phyloP scores from a whole-genome alignment of 768 basidiomycete genomes.

The Phallus indusiatus region DNA sequence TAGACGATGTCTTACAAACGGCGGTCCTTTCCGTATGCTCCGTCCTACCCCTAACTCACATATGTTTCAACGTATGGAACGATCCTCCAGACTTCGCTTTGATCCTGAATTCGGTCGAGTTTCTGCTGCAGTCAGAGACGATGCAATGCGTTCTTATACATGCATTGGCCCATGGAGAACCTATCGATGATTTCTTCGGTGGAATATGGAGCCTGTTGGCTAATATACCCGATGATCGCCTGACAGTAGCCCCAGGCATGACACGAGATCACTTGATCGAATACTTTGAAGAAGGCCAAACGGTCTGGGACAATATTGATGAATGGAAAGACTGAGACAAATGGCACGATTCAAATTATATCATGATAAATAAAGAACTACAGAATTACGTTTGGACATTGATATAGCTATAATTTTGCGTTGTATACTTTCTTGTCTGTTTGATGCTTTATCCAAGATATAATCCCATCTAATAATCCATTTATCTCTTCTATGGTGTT shows the following conservation, averaged over 20 bases:
- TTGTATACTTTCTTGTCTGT: neutral
- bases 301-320: neutral
- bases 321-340: neutral
- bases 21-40: neutral
- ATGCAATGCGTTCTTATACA: constrained; percentile 5
- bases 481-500: constrained; percentile 60
- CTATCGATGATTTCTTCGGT: constrained; percentile 3
- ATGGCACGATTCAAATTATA: neutral
- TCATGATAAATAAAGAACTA: neutral
- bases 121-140: neutral
- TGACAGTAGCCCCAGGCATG: neutral
- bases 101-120: neutral
- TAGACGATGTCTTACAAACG: neutral
- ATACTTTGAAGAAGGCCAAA: constrained; percentile 3
- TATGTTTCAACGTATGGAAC: neutral
- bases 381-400: neutral
- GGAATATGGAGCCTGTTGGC: neutral
- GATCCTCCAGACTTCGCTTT: neutral
- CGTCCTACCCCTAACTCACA: neutral
- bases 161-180: neutral
- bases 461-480: constrained; percentile 39
- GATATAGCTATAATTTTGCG: constrained; percentile 1
- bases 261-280: neutral
- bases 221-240: neutral
- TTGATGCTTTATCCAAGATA: constrained; percentile 14